A percentile compares a stretch with the other conserved stretches of the same genome.
Evolutionary conservation across 805 yeast genomes (phyloP).

Genomic region (Barnettozyma wickerhamii): DNA sequence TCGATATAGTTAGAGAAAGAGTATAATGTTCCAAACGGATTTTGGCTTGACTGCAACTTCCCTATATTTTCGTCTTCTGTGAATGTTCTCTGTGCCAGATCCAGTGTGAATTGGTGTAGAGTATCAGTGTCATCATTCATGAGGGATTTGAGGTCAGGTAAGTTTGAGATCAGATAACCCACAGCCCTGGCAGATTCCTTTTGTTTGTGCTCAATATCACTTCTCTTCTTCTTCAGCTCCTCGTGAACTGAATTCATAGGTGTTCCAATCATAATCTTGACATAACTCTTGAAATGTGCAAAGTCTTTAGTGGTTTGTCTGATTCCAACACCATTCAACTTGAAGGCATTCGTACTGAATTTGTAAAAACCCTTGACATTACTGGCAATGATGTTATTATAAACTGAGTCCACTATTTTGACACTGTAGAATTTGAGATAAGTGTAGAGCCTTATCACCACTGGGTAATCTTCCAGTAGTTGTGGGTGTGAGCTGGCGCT

Average conservation of each 20-base stretch:
- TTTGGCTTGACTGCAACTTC: too few species aligned
- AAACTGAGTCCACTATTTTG: slow-evolving; percentile 13
- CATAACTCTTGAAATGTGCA: slow-evolving; percentile 18
- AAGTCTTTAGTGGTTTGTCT: not conserved
- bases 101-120: not conserved
- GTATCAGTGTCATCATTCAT: not conserved
- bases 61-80: too few species aligned
- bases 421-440: slow-evolving; percentile 10
- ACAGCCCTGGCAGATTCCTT: slow-evolving; percentile 30
- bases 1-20: not conserved
- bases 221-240: slow-evolving; percentile 26
- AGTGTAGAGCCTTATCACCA: slow-evolving; percentile 10
- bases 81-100: not conserved
- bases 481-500: slow-evolving; percentile 9
- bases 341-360: slow-evolving; percentile 24
- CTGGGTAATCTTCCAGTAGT: slow-evolving; percentile 8
- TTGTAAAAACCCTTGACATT: slow-evolving; percentile 18
- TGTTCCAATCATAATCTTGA: slow-evolving; percentile 29
- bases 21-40: not conserved
- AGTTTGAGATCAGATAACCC: slow-evolving; percentile 32
- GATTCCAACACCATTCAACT: slow-evolving; percentile 19
- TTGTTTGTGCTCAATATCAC: slow-evolving; percentile 20
- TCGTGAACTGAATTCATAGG: slow-evolving; percentile 33
- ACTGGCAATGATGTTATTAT: slow-evolving; percentile 15
- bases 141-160: slow-evolving; percentile 26